Base-by-base conservation (phyloP, 1,284 basidiomycete species). In the Leccinum holopus region DNA sequence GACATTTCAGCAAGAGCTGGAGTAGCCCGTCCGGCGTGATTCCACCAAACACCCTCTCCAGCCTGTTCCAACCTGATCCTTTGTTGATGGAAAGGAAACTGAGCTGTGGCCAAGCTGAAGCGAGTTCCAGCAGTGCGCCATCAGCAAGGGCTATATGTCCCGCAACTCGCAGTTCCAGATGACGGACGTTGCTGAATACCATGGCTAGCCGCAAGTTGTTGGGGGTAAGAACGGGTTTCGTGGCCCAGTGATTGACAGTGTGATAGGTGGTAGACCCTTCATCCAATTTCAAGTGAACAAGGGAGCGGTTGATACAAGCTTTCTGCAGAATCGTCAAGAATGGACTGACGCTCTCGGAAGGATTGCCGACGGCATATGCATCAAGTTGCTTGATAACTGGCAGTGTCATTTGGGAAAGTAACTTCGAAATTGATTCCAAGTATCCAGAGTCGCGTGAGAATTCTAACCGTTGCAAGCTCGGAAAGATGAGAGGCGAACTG, bases 341-440 rank as follows among this genome's bases (percentile, higher is more conserved):
- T 47, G 18, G 8, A 21, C 44, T 47, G 44, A 21, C 6, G 44
- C 11, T 21, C 18, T 47, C 1, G 44, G 44, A 47, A 47, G 44
- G 18, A 47, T 47, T 47, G 3, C 6, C 1, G 5, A 1, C 11
- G 6, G 18, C 0, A 21, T 47, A 0, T 21, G 2, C 3, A 21
- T 21, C 18, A 0, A 47, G 44, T 0, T 12, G 18, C 18, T 47
- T 21, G 44, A 47, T 47, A 18, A 5, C 44, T 7, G 44, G 44
- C 10, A 47, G 44, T 21, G 21, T 21, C 18, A 21, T 21, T 12
- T 47, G 18, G 10, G 18, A 47, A 47, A 47, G 44, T 21, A 47
- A 47, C 18, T 11, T 47, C 18, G 44, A 47, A 21, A 47, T 47
- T 47, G 44, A 47, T 11, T 47, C 2, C 44, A 47, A 21, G 18